These are phyloP conservation scores for Phytomonas francai DNA, from an alignment of 208 protist species.

Conservation along the genomic window DNA sequence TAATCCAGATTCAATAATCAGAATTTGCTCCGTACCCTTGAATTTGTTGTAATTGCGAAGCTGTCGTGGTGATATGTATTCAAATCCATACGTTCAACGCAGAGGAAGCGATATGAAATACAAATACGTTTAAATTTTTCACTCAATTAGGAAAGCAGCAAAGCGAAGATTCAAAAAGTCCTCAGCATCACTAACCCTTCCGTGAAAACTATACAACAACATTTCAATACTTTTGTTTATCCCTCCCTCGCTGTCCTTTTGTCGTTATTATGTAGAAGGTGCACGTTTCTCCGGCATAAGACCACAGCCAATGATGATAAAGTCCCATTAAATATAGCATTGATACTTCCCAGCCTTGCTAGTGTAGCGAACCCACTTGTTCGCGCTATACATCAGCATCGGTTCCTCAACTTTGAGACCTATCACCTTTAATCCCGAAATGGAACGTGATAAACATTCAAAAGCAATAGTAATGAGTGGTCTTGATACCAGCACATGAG, in stretches of 20 bases:
- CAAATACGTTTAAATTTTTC: neutral
- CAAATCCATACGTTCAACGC: neutral
- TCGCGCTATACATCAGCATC: conserved; percentile 74
- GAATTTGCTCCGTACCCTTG: neutral
- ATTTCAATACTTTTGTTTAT: neutral
- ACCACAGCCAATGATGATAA: neutral
- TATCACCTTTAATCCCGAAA: conserved; percentile 94
- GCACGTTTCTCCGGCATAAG: neutral
- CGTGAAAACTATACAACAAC: neutral
- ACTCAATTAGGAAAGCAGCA: neutral
- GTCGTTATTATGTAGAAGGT: neutral
- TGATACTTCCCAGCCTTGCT: conserved; percentile 96
- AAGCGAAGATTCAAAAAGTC: neutral
- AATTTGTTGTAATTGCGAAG: neutral
- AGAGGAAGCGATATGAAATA: neutral
- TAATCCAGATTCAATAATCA: neutral
- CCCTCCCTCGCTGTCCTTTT: neutral
- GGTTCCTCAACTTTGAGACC: conserved; percentile 90
- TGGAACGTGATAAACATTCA: conserved; percentile 91
- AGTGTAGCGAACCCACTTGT: conserved; percentile 98
- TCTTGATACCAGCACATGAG: conserved; percentile 83
- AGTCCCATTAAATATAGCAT: conserved; percentile 74
- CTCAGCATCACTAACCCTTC: neutral
- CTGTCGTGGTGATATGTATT: neutral
- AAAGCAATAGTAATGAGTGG: conserved; percentile 96